Percentiles rank a stretch among this genome's conserved stretches.
phyloP scores from a whole-genome alignment of 768 basidiomycete species.

The Serendipita vermifera region DNA sequence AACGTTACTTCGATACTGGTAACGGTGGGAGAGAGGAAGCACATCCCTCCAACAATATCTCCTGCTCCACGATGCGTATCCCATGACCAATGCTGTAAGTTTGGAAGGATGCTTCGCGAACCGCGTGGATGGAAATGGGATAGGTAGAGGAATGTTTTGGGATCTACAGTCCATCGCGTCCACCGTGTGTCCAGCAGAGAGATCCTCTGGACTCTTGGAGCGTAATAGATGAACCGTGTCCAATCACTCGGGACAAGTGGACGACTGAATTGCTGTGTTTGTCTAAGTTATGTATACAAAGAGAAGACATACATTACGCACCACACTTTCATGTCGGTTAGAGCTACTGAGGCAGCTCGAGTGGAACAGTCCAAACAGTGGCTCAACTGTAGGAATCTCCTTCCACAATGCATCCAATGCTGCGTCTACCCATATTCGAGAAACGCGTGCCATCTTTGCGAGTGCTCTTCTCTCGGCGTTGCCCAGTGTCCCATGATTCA shows the following conservation, averaged over 20 bases:
- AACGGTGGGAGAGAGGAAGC: background rate
- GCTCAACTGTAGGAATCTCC: conserved; percentile 3
- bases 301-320: background rate
- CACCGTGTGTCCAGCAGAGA: conserved; percentile 1
- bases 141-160: conserved; percentile 1
- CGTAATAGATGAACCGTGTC: conserved; percentile 1
- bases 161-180: conserved; percentile 2
- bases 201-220: background rate
- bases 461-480: background rate
- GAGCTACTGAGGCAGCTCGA: background rate
- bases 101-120: conserved; percentile 1
- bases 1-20: conserved; percentile 8
- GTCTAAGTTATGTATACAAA: too few species aligned
- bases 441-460: background rate
- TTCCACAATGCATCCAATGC: background rate
- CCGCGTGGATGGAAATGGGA: conserved; percentile 2
- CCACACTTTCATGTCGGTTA: conserved; percentile 7
- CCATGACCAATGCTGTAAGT: conserved; percentile 5
- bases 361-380: conserved; percentile 6
- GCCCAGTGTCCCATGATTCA: background rate
- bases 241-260: conserved; percentile 8
- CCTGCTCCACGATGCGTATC: conserved; percentile 2
- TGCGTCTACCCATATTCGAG: background rate
- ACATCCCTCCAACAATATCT: conserved; percentile 8
- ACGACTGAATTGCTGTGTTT: conserved; percentile 6